A percentile compares a stretch with the other conserved stretches of the same genome.
Conservation (phyloP, 163 green algal species). For the Chlorella variabilis region DNA sequence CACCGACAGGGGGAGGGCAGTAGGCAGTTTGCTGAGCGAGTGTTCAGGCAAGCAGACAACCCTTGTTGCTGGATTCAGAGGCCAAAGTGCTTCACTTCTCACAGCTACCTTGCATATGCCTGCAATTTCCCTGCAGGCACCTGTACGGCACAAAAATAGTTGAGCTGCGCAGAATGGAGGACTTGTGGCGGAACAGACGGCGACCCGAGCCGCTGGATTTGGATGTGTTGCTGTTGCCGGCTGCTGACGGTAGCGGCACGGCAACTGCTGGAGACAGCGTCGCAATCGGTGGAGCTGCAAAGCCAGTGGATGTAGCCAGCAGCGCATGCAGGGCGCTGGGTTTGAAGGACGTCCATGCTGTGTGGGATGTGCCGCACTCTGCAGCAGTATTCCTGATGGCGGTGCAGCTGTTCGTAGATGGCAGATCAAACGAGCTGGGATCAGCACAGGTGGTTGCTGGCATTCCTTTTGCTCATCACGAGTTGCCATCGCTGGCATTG, state of each 20-base stretch:
- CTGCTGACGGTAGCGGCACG: background rate
- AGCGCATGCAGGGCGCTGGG: constrained; percentile 59
- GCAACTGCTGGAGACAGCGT: background rate
- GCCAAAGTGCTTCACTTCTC: too few species aligned
- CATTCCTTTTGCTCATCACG: background rate
- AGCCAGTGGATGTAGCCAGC: constrained; percentile 7
- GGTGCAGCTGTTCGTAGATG: constrained; percentile 68
- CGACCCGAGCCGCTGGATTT: constrained; percentile 72
- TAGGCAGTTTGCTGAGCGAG: constrained; percentile 74
- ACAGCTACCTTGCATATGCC: background rate
- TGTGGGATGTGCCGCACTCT: constrained; percentile 78
- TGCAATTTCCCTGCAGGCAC: background rate
- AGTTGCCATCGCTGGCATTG: background rate
- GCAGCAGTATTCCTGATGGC: constrained; percentile 85
- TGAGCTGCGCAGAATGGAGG: constrained; percentile 55
- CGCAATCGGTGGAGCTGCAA: background rate
- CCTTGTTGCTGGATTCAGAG: background rate
- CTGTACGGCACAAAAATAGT: constrained; percentile 23
- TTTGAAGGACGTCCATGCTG: constrained; percentile 63
- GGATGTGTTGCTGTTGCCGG: constrained; percentile 41
- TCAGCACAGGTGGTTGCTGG: constrained; percentile 24
- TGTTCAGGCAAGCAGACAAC: constrained; percentile 87
- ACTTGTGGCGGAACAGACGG: constrained; percentile 82
- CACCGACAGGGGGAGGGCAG: constrained; percentile 66
- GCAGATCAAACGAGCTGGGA: constrained; percentile 67